phyloP scores from a whole-genome alignment of 1,284 basidiomycete species.

The Cystobasidium sp. region DNA sequence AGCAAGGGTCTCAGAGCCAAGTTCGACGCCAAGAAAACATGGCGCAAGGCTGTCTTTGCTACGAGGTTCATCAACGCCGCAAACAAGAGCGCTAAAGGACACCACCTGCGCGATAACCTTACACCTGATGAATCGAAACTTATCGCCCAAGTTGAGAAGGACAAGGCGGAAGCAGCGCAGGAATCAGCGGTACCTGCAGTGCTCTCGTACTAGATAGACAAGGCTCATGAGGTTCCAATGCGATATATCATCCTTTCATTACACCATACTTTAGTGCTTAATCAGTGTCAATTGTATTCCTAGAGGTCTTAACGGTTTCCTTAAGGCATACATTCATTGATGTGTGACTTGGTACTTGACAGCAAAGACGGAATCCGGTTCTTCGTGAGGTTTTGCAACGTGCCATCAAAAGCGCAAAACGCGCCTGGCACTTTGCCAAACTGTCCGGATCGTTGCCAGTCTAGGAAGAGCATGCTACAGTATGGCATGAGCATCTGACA shows the following conservation, averaged over 20 bases:
- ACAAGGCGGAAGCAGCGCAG: constrained; percentile 80
- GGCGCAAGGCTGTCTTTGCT: constrained; percentile 81
- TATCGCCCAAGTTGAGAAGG: constrained; percentile 68
- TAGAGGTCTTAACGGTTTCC: constrained; percentile 1
- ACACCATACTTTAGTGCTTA: too few relatives aligned
- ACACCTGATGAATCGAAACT: constrained; percentile 63
- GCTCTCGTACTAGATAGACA: constrained; percentile 7
- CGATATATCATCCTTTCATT: too few relatives aligned
- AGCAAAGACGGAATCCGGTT: too few relatives aligned
- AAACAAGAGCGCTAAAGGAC: constrained; percentile 66
- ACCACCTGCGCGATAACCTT: constrained; percentile 55
- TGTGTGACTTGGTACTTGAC: too few relatives aligned
- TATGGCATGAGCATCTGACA: background rate
- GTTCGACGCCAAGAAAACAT: constrained; percentile 81
- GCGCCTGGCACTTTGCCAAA: background rate
- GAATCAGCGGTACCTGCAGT: constrained; percentile 48
- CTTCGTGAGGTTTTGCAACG: too few relatives aligned
- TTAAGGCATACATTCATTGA: too few relatives aligned
- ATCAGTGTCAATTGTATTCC: background rate
- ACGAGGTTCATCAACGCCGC: constrained; percentile 75
- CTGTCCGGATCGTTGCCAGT: background rate
- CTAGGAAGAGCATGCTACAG: background rate
- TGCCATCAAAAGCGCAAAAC: background rate
- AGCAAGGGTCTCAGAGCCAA: constrained; percentile 77
- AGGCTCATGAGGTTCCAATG: too few relatives aligned